These are phyloP conservation scores for Serendipita indica DNA, from an alignment of 768 basidiomycete species.

Conservation along the genomic window DNA sequence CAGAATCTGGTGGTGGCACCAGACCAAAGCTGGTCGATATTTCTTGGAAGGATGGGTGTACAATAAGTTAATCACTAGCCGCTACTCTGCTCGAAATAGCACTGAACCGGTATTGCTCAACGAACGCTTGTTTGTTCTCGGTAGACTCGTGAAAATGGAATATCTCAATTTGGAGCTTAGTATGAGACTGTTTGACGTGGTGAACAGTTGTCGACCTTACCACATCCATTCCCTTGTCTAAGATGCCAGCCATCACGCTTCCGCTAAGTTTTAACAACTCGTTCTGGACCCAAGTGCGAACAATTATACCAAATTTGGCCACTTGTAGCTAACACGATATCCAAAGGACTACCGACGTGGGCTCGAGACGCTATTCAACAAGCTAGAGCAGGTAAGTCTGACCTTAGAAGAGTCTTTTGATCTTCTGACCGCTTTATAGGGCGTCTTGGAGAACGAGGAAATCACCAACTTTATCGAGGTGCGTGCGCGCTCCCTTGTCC, in stretches of 20 bases:
- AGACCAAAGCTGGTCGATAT: conserved; percentile 1
- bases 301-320: not conserved
- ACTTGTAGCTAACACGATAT: not conserved
- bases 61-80: not conserved
- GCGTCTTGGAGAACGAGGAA: conserved; percentile 69
- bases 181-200: no score
- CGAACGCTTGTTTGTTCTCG: not conserved
- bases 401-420: not conserved
- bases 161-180: no score
- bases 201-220: not conserved
- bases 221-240: not conserved
- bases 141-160: no score
- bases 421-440: conserved; percentile 29
- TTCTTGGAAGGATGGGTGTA: conserved; percentile 6
- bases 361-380: conserved; percentile 57
- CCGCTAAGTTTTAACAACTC: conserved; percentile 84
- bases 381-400: conserved; percentile 56
- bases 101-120: not conserved
- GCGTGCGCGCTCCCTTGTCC: conserved; percentile 18
- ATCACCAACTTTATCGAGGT: conserved; percentile 73
- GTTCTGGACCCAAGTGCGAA: conserved; percentile 52
- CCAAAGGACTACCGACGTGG: conserved; percentile 65
- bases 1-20: not conserved
- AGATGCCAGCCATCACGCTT: conserved; percentile 77
- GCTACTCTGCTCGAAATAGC: not conserved